A percentile compares a stretch with the other conserved stretches of the same genome.
These are phyloP conservation scores for Penicillium desertorum DNA, from an alignment of 495 filamentous ascomycete species.

Conservation along the genomic window DNA sequence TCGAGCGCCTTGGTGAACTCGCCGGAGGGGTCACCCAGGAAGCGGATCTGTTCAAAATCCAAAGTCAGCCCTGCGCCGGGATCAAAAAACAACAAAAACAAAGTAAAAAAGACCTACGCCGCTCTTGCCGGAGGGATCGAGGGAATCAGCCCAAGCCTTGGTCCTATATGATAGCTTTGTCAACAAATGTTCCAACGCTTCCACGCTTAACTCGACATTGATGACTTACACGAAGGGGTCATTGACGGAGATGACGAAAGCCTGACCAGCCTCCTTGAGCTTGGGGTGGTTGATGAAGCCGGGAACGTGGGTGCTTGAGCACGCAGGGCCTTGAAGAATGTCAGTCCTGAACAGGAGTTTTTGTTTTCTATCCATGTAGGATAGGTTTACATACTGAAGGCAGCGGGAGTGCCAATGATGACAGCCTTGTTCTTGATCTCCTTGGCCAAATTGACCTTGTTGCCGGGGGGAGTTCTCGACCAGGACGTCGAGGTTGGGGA, in stretches of 20 bases:
- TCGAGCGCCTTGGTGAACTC: slow-evolving; percentile 84
- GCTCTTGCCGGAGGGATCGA: slow-evolving; percentile 68
- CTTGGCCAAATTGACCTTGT: slow-evolving; percentile 80
- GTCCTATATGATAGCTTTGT: slow-evolving; percentile 51
- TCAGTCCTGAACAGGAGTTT: slow-evolving; percentile 9
- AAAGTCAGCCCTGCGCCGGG: slow-evolving; percentile 2
- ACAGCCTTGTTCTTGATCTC: slow-evolving; percentile 72
- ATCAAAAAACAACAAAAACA: background rate
- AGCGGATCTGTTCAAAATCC: slow-evolving; percentile 62
- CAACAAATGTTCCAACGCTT: background rate
- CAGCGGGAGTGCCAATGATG: slow-evolving; percentile 88
- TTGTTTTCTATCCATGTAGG: background rate
- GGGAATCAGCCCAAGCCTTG: slow-evolving; percentile 77
- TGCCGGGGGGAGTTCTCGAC: slow-evolving; percentile 65
- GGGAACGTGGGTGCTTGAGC: slow-evolving; percentile 77
- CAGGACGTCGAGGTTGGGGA: slow-evolving; percentile 62
- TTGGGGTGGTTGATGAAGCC: slow-evolving; percentile 75
- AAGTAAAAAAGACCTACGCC: slow-evolving; percentile 58
- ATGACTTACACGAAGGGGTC: slow-evolving; percentile 85
- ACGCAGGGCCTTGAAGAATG: slow-evolving; percentile 56
- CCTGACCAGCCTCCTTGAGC: slow-evolving; percentile 70
- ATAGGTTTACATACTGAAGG: slow-evolving; percentile 62
- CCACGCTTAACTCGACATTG: slow-evolving; percentile 1
- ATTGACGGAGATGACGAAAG: slow-evolving; percentile 90
- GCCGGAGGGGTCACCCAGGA: slow-evolving; percentile 84